phyloP scores from a whole-genome alignment of 1,284 basidiomycete genomes.

The Ganoderma multipileum region DNA sequence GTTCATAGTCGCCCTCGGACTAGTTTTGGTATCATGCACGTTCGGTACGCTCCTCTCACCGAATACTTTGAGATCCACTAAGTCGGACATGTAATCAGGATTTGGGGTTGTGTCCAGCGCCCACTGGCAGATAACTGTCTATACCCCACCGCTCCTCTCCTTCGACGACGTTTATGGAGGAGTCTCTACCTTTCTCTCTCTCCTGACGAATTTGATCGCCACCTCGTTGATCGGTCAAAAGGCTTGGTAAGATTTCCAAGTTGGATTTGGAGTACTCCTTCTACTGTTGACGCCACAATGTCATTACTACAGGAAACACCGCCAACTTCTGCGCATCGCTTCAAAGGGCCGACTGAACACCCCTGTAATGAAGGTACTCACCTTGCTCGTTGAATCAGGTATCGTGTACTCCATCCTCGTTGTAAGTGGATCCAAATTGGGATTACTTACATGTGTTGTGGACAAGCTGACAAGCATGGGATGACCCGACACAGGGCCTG shows the following conservation, averaged over 20 bases:
- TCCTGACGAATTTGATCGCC: background rate
- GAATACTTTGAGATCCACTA: no score
- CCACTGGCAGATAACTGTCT: background rate
- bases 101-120: background rate
- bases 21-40: no score
- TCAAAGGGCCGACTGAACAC: background rate
- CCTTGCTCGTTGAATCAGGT: background rate
- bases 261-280: background rate
- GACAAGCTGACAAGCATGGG: background rate
- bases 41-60: no score
- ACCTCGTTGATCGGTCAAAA: background rate
- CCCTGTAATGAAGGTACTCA: background rate
- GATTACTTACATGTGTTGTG: background rate
- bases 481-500: background rate
- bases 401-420: background rate
- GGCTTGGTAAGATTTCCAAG: background rate
- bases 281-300: no score
- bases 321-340: background rate
- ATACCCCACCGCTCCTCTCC: background rate
- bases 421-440: background rate
- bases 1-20: no score
- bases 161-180: background rate
- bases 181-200: background rate
- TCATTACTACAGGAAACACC: background rate
- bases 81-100: background rate